Evolutionary conservation across 176 grass and related monocot species (phyloP).

Genomic region (Paspalum vaginatum): DNA sequence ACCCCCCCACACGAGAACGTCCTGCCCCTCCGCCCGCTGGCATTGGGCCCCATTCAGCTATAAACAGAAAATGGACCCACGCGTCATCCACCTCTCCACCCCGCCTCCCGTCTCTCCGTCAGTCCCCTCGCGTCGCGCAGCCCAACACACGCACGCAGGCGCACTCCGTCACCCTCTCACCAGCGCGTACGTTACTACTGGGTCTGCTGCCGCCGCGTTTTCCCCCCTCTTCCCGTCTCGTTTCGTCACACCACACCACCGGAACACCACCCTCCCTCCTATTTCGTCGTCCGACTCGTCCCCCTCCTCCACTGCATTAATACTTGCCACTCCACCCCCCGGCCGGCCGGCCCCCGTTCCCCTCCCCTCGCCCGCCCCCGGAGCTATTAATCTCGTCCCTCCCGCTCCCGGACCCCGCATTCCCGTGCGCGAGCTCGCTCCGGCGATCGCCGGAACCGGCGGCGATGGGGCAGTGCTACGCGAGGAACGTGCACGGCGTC

Average conservation of each 20-base stretch:
- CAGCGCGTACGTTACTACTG: constrained; percentile 7
- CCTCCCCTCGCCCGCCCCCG: constrained; percentile 17
- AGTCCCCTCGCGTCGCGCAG: neutral
- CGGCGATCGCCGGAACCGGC: constrained; percentile 43
- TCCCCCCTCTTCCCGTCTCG: neutral
- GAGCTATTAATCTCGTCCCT: constrained; percentile 53
- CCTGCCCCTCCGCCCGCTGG: neutral
- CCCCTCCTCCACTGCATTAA: constrained; percentile 25
- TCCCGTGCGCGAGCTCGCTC: constrained; percentile 24
- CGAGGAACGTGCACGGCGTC: constrained; percentile 60
- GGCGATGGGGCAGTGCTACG: constrained; percentile 93
- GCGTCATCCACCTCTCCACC: constrained; percentile 4
- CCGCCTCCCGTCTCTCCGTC: neutral
- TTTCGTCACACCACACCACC: constrained; percentile 35
- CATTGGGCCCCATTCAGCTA: neutral
- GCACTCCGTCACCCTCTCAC: neutral
- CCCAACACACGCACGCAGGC: neutral
- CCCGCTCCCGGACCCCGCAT: constrained; percentile 28
- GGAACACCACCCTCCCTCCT: neutral
- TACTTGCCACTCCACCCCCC: constrained; percentile 21
- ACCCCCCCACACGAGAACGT: accelerated
- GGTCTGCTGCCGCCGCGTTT: neutral
- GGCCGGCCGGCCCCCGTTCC: neutral
- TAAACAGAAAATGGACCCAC: neutral
- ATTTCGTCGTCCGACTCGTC: neutral